A percentile compares a stretch with the other conserved stretches of the same genome.
Conservation (phyloP, 768 basidiomycete genomes). For the Sporobolomyces roseus region DNA sequence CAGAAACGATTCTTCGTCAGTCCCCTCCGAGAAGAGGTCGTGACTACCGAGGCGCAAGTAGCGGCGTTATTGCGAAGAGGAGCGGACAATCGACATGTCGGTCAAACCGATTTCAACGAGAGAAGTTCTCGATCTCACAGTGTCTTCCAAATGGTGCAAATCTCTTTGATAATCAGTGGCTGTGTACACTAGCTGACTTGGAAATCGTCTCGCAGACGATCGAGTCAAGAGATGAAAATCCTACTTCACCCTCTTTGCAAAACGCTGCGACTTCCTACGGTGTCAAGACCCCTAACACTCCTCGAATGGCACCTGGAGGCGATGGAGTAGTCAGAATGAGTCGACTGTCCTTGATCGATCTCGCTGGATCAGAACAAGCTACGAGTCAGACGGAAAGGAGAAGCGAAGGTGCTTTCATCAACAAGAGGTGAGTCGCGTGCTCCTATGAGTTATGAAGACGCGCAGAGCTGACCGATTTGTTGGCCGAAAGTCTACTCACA, state of each 20-base stretch:
- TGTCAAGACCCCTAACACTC: conserved; percentile 19
- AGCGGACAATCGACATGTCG: conserved; percentile 81
- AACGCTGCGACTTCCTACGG: background rate
- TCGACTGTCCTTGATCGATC: conserved; percentile 76
- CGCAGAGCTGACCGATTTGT: background rate
- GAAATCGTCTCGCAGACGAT: conserved; percentile 31
- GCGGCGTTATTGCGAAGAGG: conserved; percentile 79
- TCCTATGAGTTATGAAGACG: background rate
- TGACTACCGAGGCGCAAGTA: conserved; percentile 82
- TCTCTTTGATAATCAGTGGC: background rate
- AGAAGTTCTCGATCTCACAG: conserved; percentile 89
- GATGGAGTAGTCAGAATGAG: conserved; percentile 41
- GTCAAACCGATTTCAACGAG: conserved; percentile 96
- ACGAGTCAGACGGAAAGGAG: conserved; percentile 93
- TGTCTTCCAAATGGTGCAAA: conserved; percentile 76
- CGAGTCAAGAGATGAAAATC: conserved; percentile 41
- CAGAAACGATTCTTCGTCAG: conserved; percentile 53
- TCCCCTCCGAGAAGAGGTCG: conserved; percentile 87
- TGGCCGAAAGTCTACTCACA: conserved; percentile 64
- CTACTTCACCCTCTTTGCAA: background rate
- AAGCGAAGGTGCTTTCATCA: conserved; percentile 93
- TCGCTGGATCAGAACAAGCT: conserved; percentile 94
- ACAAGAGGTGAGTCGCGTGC: conserved; percentile 54
- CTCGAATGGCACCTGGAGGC: conserved; percentile 22
- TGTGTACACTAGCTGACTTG: background rate